phyloP scores from a whole-genome alignment of 2,329 filamentous ascomycete species.

The Sporothrix pallida region DNA sequence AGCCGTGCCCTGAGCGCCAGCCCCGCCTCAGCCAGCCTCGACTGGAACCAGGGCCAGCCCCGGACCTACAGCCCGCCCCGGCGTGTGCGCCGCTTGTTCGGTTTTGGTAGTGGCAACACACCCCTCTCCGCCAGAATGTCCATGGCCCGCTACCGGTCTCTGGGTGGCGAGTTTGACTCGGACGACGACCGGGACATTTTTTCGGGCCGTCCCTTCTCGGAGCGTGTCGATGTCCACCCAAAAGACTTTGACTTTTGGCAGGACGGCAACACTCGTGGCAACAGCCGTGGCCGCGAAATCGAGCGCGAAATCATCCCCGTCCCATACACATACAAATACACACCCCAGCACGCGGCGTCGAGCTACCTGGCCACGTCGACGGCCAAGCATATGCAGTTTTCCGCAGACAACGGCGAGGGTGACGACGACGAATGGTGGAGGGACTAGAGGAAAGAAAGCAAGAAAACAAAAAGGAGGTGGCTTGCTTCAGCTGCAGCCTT shows the following conservation, averaged over 20 bases:
- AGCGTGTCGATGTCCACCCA: background rate
- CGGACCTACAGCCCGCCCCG: background rate
- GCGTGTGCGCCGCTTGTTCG: slow-evolving; percentile 25
- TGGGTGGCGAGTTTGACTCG: background rate
- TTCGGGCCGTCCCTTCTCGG: slow-evolving; percentile 1
- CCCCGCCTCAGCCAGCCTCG: background rate
- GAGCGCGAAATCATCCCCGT: background rate
- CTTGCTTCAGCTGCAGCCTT: slow-evolving; percentile 29
- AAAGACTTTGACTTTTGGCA: background rate
- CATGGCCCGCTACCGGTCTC: slow-evolving; percentile 14
- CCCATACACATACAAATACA: slow-evolving; percentile 34
- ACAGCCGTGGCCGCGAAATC: background rate
- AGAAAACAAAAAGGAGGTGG: slow-evolving; percentile 8
- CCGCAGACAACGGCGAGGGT: slow-evolving; percentile 40
- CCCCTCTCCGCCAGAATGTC: background rate
- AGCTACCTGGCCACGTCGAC: slow-evolving; percentile 53
- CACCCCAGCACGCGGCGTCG: slow-evolving; percentile 51
- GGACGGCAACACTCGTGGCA: background rate
- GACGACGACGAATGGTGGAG: slow-evolving; percentile 30
- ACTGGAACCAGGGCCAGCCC: slow-evolving; percentile 2
- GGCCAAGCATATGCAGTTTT: slow-evolving; percentile 44
- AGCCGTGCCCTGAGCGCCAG: background rate
- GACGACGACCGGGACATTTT: slow-evolving; percentile 28
- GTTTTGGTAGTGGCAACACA: background rate
- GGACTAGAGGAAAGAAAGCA: background rate